Evolutionary conservation across 2,329 filamentous ascomycete genomes (phyloP), one percentile per base, ranked within the genome.

Genomic region (Trichoderma citrinoviride): DNA sequence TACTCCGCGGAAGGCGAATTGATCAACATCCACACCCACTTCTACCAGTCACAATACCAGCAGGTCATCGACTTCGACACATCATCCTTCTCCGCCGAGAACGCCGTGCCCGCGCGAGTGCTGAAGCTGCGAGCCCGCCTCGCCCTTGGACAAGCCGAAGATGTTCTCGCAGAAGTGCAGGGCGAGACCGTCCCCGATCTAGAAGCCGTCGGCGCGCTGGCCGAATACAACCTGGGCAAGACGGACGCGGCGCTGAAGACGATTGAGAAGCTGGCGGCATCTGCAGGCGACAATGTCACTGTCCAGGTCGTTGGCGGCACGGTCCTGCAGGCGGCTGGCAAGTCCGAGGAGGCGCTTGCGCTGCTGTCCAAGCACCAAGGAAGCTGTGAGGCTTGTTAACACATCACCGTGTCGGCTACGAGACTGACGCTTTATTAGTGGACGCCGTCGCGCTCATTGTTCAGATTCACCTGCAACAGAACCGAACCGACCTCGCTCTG

Each of bases 381-480:
- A 65, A 96, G 87, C 74, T 89, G 91, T 95, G 82, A 71, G 89
- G 17, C 12, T 12, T 40, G 10, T 17, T 10, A 2, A 3, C 3
- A 27, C 27, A 7, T 7, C 17, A 2, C 2, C 15, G 17, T 41
- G 17, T 5, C 8, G 33, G 19, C 7, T 7, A 43, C 8, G 10
- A 8, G 8, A 4, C 33, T 64, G 37, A 50, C 12, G 5, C 19
- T 4, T 56, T n/a, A 56, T 21, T 65, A 88, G 85, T 89, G 66
- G 86, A 89, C 70, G 90, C 92, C 62, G 92, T 97, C 60, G 90
- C 93, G 50, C 81, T 98, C 67, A 93, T 95, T 69, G 88, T 93
- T 33, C 94, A 99, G 77, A 96, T 98, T 71, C 90, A 97, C 74
- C 87, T 98, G 10, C 85, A 91, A 71, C 92, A 97, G 75, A 97